Evolutionary conservation across 202 grass and related monocot species (phyloP).

Genomic region (Eragrostis tef): DNA sequence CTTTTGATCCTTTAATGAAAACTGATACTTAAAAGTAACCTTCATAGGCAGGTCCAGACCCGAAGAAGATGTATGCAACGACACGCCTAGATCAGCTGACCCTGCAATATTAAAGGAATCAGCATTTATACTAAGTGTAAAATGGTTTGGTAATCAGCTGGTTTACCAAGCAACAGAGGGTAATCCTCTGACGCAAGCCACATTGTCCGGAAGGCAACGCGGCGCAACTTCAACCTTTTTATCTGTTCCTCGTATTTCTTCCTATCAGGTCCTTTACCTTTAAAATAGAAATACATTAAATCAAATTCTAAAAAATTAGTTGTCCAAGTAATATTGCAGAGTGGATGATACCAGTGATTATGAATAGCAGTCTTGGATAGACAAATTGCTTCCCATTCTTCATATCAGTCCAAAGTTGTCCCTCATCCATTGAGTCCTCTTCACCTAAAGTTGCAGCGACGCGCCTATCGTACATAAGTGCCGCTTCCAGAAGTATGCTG

Average conservation of each 20-base stretch:
- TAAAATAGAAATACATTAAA: constrained; percentile 39
- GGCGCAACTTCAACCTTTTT: constrained; percentile 82
- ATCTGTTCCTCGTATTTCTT: constrained; percentile 87
- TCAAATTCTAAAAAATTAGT: not conserved
- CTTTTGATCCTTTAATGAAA: constrained; percentile 28
- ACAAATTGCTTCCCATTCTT: constrained; percentile 67
- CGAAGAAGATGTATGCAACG: constrained; percentile 90
- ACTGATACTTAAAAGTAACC: constrained; percentile 48
- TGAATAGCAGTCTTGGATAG: constrained; percentile 84
- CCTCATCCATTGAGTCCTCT: constrained; percentile 83
- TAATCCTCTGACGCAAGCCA: constrained; percentile 98
- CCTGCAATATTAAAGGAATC: constrained; percentile 58
- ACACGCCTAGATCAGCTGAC: constrained; percentile 89
- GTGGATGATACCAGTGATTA: constrained; percentile 84
- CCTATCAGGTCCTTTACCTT: constrained; percentile 97
- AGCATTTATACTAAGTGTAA: constrained; percentile 16
- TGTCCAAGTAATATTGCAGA: constrained; percentile 40
- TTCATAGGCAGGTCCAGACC: constrained; percentile 99
- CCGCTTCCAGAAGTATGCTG: constrained; percentile 91
- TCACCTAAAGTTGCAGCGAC: constrained; percentile 77
- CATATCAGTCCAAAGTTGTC: constrained; percentile 74
- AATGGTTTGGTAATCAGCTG: constrained; percentile 20
- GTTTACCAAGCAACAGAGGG: constrained; percentile 82
- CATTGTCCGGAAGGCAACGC: constrained; percentile 91
- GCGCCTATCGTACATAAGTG: constrained; percentile 92